Percentiles rank a stretch among this genome's conserved stretches.
These are phyloP conservation scores for Fusarium aywerte DNA, from an alignment of 2,329 filamentous ascomycete genomes.

Conservation along the genomic window DNA sequence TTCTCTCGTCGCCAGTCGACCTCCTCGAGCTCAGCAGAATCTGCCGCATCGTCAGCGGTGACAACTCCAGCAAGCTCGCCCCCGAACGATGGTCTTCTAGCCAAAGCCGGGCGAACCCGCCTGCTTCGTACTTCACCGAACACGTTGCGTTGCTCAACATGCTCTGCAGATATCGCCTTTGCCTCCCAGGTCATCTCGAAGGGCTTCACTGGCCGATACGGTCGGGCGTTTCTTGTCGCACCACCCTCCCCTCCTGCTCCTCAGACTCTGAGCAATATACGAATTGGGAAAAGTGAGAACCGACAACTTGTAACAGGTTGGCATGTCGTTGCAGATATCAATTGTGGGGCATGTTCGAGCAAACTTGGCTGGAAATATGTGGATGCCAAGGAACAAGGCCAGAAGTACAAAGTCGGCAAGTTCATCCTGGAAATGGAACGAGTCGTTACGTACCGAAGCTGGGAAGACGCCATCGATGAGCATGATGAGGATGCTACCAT, in stretches of 20 bases:
- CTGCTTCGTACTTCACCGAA: conserved; percentile 61
- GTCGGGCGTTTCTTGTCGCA: conserved; percentile 70
- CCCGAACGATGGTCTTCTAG: conserved; percentile 29
- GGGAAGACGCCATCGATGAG: conserved; percentile 55
- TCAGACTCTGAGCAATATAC: conserved; percentile 63
- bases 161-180: conserved; percentile 70
- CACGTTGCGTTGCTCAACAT: conserved; percentile 68
- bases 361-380: conserved; percentile 77
- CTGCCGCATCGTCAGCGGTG: conserved; percentile 44
- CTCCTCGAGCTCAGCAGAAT: conserved; percentile 49
- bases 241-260: conserved; percentile 47
- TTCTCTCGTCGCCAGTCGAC: conserved; percentile 57
- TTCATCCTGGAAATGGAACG: conserved; percentile 73
- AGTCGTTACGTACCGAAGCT: conserved; percentile 62
- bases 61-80: conserved; percentile 48
- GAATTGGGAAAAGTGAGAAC: conserved; percentile 64
- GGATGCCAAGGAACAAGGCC: conserved; percentile 67
- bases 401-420: conserved; percentile 76
- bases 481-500: conserved; percentile 15
- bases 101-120: conserved; percentile 31
- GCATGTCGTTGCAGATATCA: conserved; percentile 73
- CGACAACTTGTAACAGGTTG: conserved; percentile 70
- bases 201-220: conserved; percentile 73
- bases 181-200: conserved; percentile 71
- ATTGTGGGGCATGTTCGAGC: conserved; percentile 64